phyloP scores from a whole-genome alignment of 163 green algal species.

The Volvox carteri region DNA sequence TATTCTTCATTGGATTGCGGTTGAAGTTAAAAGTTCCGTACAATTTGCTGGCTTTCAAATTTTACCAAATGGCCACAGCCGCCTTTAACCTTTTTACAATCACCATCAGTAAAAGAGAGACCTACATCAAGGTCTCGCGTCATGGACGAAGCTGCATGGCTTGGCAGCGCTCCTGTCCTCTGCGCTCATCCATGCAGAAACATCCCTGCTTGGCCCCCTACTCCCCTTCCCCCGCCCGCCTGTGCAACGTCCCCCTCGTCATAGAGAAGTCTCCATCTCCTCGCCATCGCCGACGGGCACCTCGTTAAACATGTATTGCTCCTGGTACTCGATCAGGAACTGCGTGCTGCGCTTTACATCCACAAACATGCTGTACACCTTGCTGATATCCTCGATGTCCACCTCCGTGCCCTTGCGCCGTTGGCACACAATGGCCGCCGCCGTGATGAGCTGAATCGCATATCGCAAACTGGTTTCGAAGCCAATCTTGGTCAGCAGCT shows the following conservation, averaged over 20 bases:
- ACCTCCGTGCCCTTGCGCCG: slow-evolving; percentile 91
- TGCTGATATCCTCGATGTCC: slow-evolving; percentile 94
- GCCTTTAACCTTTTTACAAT: no score
- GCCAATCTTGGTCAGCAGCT: slow-evolving; percentile 97
- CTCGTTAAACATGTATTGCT: slow-evolving; percentile 99
- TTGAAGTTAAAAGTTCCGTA: slow-evolving; percentile 7
- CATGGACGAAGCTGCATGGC: no score
- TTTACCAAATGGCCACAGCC: no score
- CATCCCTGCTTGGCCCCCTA: no score
- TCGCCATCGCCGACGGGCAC: slow-evolving; percentile 60
- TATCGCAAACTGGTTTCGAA: slow-evolving; percentile 92
- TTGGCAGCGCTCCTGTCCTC: no score
- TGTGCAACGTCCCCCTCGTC: no score
- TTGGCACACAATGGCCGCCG: slow-evolving; percentile 87
- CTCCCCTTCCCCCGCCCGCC: no score
- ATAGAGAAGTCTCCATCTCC: slow-evolving; percentile 55
- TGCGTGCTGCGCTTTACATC: slow-evolving; percentile 94
- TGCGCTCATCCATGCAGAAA: no score
- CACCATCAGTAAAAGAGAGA: no score
- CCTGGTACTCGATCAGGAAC: slow-evolving; percentile 95
- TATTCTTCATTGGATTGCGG: no score
- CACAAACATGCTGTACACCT: slow-evolving; percentile 96
- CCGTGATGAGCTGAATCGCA: slow-evolving; percentile 97
- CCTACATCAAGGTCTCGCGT: no score
- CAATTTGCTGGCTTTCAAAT: no score